A percentile compares a stretch with the other conserved stretches of the same genome.
phyloP scores from a whole-genome alignment of 768 basidiomycete species.

The Termitomyces sp. region DNA sequence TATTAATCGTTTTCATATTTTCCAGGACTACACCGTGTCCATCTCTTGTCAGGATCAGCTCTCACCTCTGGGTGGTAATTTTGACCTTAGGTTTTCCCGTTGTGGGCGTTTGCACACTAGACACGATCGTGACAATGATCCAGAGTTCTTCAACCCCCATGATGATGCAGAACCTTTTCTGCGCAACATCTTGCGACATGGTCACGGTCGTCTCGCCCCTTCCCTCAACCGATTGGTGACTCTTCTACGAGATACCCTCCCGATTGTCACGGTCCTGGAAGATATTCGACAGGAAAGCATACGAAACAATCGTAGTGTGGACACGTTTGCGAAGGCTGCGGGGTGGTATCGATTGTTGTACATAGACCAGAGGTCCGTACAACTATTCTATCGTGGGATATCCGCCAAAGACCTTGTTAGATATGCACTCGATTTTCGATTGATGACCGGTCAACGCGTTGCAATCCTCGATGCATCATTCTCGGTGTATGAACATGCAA shows the following conservation, averaged over 20 bases:
- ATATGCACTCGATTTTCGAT: constrained; percentile 75
- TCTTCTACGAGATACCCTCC: constrained; percentile 70
- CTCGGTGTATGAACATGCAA: constrained; percentile 38
- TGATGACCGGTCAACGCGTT: constrained; percentile 61
- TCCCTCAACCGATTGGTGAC: constrained; percentile 63
- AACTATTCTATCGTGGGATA: background rate
- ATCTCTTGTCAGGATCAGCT: constrained; percentile 78
- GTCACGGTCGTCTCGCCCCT: constrained; percentile 57
- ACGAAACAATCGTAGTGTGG: constrained; percentile 33
- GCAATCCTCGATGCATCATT: constrained; percentile 71
- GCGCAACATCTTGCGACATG: constrained; percentile 59
- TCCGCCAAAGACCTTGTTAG: constrained; percentile 25
- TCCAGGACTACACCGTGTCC: constrained; percentile 68
- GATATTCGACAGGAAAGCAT: constrained; percentile 35
- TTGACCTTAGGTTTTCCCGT: constrained; percentile 69
- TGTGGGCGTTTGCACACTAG: constrained; percentile 18
- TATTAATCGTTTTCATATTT: background rate
- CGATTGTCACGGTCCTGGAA: constrained; percentile 70
- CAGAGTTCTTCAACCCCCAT: constrained; percentile 60
- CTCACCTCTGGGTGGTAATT: constrained; percentile 60
- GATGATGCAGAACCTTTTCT: constrained; percentile 73
- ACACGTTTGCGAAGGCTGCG: constrained; percentile 72
- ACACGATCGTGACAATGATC: constrained; percentile 12
- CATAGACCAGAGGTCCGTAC: constrained; percentile 52
- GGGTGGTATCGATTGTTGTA: constrained; percentile 81